These are phyloP conservation scores for Orbilia ellipsospora DNA, from an alignment of 2,329 filamentous ascomycete species.

Conservation along the genomic window DNA sequence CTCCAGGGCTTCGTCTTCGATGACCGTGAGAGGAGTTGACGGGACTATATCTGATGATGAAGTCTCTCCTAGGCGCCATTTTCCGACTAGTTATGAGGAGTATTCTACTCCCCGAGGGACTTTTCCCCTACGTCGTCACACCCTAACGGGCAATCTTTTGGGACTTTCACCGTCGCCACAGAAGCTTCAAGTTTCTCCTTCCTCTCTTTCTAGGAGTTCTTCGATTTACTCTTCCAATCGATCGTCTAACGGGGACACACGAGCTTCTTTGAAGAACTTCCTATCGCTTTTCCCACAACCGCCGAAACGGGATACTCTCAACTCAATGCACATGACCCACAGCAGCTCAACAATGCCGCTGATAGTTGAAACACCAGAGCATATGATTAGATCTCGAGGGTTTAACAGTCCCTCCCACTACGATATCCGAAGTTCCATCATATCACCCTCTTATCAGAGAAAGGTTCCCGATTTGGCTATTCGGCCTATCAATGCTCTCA, in stretches of 20 bases:
- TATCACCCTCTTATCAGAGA: constrained; percentile 7
- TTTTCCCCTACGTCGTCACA: constrained; percentile 36
- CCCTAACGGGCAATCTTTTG: constrained; percentile 32
- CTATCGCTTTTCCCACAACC: constrained; percentile 34
- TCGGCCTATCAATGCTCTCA: background rate
- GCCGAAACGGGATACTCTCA: constrained; percentile 17
- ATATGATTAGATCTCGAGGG: constrained; percentile 1
- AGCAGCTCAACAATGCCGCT: constrained; percentile 25
- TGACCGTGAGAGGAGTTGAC: constrained; percentile 24
- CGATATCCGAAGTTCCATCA: constrained; percentile 6
- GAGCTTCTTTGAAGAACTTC: constrained; percentile 7
- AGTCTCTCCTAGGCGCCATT: background rate
- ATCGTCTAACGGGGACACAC: constrained; percentile 4
- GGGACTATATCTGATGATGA: constrained; percentile 36
- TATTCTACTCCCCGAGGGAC: background rate
- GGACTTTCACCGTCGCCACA: background rate
- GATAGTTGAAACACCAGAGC: constrained; percentile 24
- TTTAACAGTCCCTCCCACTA: constrained; percentile 21
- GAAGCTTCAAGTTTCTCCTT: background rate
- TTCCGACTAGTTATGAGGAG: background rate
- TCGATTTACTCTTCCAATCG: constrained; percentile 6
- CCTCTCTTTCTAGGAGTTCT: constrained; percentile 9
- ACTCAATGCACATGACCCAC: constrained; percentile 13
- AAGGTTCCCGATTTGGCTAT: constrained; percentile 1
- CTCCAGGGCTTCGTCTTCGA: constrained; percentile 39